Evolutionary conservation across 2,329 filamentous ascomycete species (phyloP).

Genomic region (Pseudocercospora musae): DNA sequence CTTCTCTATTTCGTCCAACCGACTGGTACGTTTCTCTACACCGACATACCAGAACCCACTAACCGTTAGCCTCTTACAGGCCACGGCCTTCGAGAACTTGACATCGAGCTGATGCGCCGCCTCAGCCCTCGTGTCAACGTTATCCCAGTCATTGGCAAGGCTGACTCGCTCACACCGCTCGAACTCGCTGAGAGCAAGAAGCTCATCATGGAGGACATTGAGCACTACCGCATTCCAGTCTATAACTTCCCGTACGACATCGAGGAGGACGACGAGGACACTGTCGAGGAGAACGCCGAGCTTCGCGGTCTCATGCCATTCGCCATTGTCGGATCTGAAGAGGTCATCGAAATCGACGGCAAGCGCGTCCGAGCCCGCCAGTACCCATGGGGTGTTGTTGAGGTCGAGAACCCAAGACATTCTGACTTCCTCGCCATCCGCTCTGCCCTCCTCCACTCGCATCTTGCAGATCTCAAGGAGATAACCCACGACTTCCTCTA

Average conservation of each 20-base stretch:
- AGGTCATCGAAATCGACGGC: conserved; percentile 88
- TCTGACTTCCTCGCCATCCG: conserved; percentile 97
- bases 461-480: conserved; percentile 97
- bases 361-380: conserved; percentile 90
- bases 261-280: conserved; percentile 98
- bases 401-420: conserved; percentile 98
- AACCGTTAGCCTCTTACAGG: conserved; percentile 18
- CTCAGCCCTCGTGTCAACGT: conserved; percentile 97
- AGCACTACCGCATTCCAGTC: conserved; percentile 98
- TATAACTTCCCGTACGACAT: conserved; percentile 99
- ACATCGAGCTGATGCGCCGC: conserved; percentile 99
- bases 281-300: conserved; percentile 98
- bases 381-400: conserved; percentile 98
- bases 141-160: conserved; percentile 97
- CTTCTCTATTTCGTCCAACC: conserved; percentile 99
- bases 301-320: conserved; percentile 97
- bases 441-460: conserved; percentile 93
- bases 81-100: conserved; percentile 86
- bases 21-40: conserved; percentile 56
- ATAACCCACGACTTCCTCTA: conserved; percentile 99
- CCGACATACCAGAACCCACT: conserved; percentile 2
- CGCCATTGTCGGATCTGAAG: conserved; percentile 96
- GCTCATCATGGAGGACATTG: conserved; percentile 99
- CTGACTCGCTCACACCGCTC: conserved; percentile 91
- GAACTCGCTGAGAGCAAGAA: conserved; percentile 99